Conservation (phyloP, 345 rosid genomes). For the Boechera stricta region DNA sequence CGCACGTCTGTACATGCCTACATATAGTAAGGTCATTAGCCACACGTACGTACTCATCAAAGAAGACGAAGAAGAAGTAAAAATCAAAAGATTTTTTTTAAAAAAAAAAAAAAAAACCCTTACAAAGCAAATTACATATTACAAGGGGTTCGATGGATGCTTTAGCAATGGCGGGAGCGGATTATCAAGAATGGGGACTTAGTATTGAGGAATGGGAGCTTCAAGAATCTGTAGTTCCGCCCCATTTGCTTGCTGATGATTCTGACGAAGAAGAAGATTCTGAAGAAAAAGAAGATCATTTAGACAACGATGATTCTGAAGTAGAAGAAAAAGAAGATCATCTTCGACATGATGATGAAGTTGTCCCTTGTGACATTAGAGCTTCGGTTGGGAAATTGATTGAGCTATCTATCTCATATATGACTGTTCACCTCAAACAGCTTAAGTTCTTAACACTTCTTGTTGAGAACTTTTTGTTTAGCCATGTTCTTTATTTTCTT, state of each 20-base stretch:
- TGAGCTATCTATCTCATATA: background rate
- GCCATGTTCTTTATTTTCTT: slow-evolving; percentile 19
- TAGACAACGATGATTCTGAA: background rate
- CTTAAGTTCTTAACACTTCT: slow-evolving; percentile 29
- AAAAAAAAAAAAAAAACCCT: no score
- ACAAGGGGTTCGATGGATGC: slow-evolving; percentile 40
- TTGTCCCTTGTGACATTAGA: slow-evolving; percentile 25
- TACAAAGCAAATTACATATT: slow-evolving; percentile 4
- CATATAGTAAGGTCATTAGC: slow-evolving; percentile 33
- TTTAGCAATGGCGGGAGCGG: slow-evolving; percentile 56
- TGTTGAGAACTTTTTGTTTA: slow-evolving; percentile 30
- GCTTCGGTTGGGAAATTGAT: slow-evolving; percentile 17
- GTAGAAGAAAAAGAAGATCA: slow-evolving; percentile 4
- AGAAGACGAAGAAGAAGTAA: background rate
- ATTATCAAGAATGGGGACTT: slow-evolving; percentile 46
- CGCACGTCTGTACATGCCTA: slow-evolving; percentile 23
- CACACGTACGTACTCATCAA: slow-evolving; percentile 31
- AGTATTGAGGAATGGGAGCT: slow-evolving; percentile 49
- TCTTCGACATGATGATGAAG: slow-evolving; percentile 5
- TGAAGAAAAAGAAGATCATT: background rate
- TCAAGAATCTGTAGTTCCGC: slow-evolving; percentile 33
- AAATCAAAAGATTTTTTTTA: background rate
- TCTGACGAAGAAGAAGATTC: slow-evolving; percentile 22
- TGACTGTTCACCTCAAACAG: slow-evolving; percentile 30
- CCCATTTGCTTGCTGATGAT: slow-evolving; percentile 48